Evolutionary conservation across 2,329 filamentous ascomycete genomes (phyloP), one percentile per base, ranked within the genome.

Genomic region (Fusarium secorum): DNA sequence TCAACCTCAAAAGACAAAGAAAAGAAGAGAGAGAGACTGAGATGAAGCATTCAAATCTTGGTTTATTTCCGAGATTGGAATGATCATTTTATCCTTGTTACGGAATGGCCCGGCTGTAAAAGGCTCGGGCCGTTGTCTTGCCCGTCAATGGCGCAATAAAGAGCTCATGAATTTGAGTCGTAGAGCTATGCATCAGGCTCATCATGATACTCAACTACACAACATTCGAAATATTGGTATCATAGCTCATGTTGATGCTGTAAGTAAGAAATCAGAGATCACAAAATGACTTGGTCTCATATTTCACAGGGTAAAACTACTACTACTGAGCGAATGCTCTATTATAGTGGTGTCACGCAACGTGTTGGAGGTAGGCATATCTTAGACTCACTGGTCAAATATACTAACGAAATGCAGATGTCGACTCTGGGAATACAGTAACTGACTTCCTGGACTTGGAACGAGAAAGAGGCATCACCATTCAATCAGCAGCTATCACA

Each of bases 261-360:
- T 89, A 80, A 60, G 86, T 79, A 20, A 6, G 3, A 13, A 30
- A 0, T 5, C 28, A 17, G 7, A 11, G 5, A 5, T 44, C 3
- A 7, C 6, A 7, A 14, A 17, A 17, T n/a, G 18, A 26, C 17
- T 8, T 9, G 26, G 56, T 73, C 17, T 78, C 52, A 38, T 15
- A 42, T 14, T 26, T 5, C 9, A 49, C 57, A 89, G 87, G 96
- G 96, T 13, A 99, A 99, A 85, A 99, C 96, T 3, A 98, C 96
- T 0, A 99, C 96, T 0, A 98, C 96, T 7, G 96, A 99, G 89
- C 94, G 96, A 64, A 98, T 98, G 95, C 91, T 99, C 77, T 98
- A 94, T 79, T 97, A 98, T 78, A 97, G 94, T 79, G 95, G 96
- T 52, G 90, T 95, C 68, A 97, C 95, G 14, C 87, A 93, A 72